Evolutionary conservation across 345 rosid genomes (phyloP), one percentile per base, ranked within the genome.

Genomic region (Dipteronia sinensis): DNA sequence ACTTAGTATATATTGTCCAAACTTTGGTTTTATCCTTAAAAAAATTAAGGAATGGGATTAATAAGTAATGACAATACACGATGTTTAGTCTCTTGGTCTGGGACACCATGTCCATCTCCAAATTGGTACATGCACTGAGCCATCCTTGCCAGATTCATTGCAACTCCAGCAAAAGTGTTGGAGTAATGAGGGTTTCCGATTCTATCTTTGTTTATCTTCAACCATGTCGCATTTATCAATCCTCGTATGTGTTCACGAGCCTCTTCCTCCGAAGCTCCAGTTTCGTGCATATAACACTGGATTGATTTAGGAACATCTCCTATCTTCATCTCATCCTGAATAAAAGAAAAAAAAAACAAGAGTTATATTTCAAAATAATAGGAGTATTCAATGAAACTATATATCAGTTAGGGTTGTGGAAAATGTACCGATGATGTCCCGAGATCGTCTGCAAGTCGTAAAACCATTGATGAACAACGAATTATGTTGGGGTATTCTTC

Each of bases 391-490:
- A 34, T 34, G 38, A 34, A 34, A 34, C 38, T 4, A 34, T 1
- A 4, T 4, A 4, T 34, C 38, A 34, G 4, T 34, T 34, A 34
- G 38, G 38, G 38, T 34, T 34, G 6, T 34, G 38, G n/a, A n/a
- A n/a, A n/a, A n/a, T 40, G 13, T 72, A 87, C 90, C 77, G 78
- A n/a, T 1, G 89, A 82, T 40, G 92, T 89, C 59, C 82, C 90
- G 4, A 89, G 68, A 76, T 89, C 90, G 63, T 87, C 55, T 0
- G 81, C 76, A 12, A 87, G 79, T 38, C 88, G 81, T n/a, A 82
- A 25, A 76, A 83, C 72, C 25, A 68, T 71, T 23, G 90, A 85
- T 0, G 85, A 82, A 23, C 67, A 77, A 13, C 55, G 71, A 59
- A 81, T 47, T 10, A 78, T 10, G 15, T 74, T 38, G 4, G 42